These are phyloP conservation scores for Millerago galiae DNA, from an alignment of 805 yeast genomes.

Conservation along the genomic window DNA sequence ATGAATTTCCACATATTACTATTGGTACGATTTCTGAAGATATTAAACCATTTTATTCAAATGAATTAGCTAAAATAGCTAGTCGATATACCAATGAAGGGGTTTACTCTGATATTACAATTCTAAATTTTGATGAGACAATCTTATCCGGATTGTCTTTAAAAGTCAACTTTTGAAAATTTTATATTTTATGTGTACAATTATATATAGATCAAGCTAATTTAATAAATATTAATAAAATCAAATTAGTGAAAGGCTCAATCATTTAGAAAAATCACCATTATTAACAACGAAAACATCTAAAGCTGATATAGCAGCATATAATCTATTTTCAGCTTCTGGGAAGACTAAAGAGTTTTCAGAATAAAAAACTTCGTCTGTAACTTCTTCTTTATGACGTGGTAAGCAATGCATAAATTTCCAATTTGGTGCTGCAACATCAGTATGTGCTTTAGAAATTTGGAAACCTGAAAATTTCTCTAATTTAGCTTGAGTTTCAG, in stretches of 20 bases:
- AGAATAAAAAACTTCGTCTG: constrained; percentile 87
- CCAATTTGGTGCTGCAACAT: constrained; percentile 61
- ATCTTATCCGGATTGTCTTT: constrained; percentile 7
- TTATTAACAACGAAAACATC: constrained; percentile 86
- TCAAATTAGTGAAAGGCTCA: not conserved
- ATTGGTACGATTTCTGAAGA: constrained; percentile 48
- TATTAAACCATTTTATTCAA: constrained; percentile 49
- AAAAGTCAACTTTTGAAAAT: constrained; percentile 14
- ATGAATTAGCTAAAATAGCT: constrained; percentile 27
- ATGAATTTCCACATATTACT: constrained; percentile 62
- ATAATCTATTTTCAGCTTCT: constrained; percentile 94
- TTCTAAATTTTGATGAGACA: constrained; percentile 8
- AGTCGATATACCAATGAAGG: constrained; percentile 10
- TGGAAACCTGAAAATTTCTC: constrained; percentile 84
- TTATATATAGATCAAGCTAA: no score
- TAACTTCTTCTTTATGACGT: constrained; percentile 90
- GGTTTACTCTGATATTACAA: constrained; percentile 4
- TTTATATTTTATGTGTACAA: not conserved
- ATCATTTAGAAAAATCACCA: constrained; percentile 43
- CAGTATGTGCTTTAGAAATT: constrained; percentile 60
- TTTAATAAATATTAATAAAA: not conserved
- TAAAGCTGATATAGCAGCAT: constrained; percentile 91
- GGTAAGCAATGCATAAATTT: constrained; percentile 98
- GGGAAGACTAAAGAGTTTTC: constrained; percentile 80
- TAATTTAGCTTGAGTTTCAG: constrained; percentile 62